These are phyloP conservation scores for Rosa lucieae DNA, from an alignment of 306 rosid genomes.

Conservation along the genomic window DNA sequence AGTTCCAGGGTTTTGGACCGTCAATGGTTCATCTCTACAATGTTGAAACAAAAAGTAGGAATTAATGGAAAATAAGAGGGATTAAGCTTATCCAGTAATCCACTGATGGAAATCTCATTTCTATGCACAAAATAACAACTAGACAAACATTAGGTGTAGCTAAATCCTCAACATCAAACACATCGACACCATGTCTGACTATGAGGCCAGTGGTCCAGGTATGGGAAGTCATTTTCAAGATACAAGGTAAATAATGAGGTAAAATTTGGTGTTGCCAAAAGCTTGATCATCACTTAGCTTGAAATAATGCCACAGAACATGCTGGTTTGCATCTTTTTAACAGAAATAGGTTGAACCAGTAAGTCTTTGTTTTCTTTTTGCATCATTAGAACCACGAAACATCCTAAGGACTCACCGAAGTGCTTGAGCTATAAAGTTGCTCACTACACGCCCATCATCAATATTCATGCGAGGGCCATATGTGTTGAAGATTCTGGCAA, in stretches of 20 bases:
- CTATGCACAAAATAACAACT: background rate
- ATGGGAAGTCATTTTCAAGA: constrained; percentile 1
- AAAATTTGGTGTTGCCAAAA: background rate
- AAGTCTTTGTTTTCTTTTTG: background rate
- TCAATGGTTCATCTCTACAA: constrained; percentile 67
- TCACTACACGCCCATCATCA: constrained; percentile 97
- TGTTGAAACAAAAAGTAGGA: constrained; percentile 17
- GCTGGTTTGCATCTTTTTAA: background rate
- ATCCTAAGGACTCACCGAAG: constrained; percentile 56
- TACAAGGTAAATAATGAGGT: background rate
- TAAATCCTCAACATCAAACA: background rate
- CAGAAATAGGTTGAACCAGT: background rate
- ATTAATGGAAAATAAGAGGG: background rate
- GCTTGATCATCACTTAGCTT: background rate
- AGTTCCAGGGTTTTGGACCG: constrained; percentile 80
- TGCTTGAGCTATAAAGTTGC: constrained; percentile 98
- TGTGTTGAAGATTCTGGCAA: constrained; percentile 96
- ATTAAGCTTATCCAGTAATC: constrained; percentile 9
- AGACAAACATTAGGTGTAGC: background rate
- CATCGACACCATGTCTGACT: background rate
- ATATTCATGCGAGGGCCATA: constrained; percentile 99
- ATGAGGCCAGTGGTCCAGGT: background rate
- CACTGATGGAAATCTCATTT: background rate
- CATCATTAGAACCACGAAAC: constrained; percentile 8
- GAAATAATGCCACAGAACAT: background rate